phyloP scores from a whole-genome alignment of 2,329 filamentous ascomycete genomes.

The Scedosporium apiospermum region DNA sequence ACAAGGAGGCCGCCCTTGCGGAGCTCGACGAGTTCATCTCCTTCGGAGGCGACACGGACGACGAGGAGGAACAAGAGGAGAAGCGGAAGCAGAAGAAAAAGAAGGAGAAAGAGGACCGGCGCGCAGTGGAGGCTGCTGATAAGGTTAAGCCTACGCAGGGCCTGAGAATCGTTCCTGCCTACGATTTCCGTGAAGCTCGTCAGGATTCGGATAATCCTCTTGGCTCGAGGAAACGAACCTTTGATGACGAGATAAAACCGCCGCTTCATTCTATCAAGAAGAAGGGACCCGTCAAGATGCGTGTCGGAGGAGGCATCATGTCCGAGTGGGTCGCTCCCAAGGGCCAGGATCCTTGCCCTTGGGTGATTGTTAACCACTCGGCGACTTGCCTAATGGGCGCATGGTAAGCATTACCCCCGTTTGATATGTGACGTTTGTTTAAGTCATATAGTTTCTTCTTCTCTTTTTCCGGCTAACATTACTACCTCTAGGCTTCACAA shows the following conservation, averaged over 20 bases:
- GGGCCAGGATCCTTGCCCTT: constrained; percentile 46
- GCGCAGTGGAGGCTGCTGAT: neutral
- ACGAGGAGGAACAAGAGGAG: constrained; percentile 20
- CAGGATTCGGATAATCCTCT: constrained; percentile 25
- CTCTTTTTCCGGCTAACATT: constrained; percentile 1
- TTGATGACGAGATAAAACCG: constrained; percentile 56
- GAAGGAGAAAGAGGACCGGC: constrained; percentile 6
- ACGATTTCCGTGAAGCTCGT: neutral
- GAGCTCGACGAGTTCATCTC: constrained; percentile 83
- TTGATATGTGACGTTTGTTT: constrained; percentile 4
- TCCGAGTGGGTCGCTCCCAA: constrained; percentile 39
- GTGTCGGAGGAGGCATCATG: constrained; percentile 38
- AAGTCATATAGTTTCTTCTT: neutral
- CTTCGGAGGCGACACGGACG: constrained; percentile 53
- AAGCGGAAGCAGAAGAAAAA: constrained; percentile 13
- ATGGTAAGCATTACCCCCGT: constrained; percentile 34
- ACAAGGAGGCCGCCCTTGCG: constrained; percentile 40
- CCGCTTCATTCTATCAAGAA: constrained; percentile 40
- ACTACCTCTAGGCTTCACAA: constrained; percentile 61
- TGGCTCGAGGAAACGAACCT: constrained; percentile 65
- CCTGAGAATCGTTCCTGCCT: neutral
- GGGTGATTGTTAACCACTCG: constrained; percentile 49
- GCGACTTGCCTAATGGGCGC: constrained; percentile 41
- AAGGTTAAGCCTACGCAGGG: neutral
- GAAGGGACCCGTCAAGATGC: constrained; percentile 35